A percentile compares a stretch with the other conserved stretches of the same genome.
These are phyloP conservation scores for Emmonsiellopsis sp. DNA, from an alignment of 2,329 filamentous ascomycete species.

Conservation along the genomic window DNA sequence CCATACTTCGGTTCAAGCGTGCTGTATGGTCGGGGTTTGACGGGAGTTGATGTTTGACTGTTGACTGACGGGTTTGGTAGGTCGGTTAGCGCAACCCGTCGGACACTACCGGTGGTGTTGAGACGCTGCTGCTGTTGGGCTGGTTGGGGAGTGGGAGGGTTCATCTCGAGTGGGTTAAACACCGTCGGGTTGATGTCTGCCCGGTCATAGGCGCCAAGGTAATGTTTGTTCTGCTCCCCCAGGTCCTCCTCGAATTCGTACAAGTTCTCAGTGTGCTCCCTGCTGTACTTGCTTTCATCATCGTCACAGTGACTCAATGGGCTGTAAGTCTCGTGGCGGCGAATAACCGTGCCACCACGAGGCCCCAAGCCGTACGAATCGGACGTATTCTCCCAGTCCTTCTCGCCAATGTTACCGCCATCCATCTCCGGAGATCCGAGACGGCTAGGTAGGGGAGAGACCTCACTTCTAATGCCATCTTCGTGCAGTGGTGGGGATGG, in stretches of 20 bases:
- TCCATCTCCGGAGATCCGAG: slow-evolving; percentile 4
- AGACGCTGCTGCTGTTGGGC: slow-evolving; percentile 14
- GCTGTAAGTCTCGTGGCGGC: slow-evolving; percentile 27
- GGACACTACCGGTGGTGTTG: slow-evolving; percentile 17
- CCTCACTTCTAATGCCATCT: background rate
- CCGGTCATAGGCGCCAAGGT: slow-evolving; percentile 24
- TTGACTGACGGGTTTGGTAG: slow-evolving; percentile 27
- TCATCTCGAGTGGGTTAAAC: slow-evolving; percentile 38
- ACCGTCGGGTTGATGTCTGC: slow-evolving; percentile 17
- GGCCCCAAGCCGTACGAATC: slow-evolving; percentile 1
- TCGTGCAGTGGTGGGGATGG: slow-evolving; percentile 17
- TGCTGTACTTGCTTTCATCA: slow-evolving; percentile 17
- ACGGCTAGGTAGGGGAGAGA: background rate
- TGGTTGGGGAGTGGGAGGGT: slow-evolving; percentile 36
- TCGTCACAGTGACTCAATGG: slow-evolving; percentile 28
- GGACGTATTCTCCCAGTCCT: slow-evolving; percentile 3
- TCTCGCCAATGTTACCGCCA: slow-evolving; percentile 15
- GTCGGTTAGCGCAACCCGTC: slow-evolving; percentile 24
- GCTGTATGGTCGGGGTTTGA: slow-evolving; percentile 32
- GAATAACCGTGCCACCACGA: slow-evolving; percentile 23
- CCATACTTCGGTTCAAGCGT: slow-evolving; percentile 21
- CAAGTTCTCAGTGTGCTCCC: slow-evolving; percentile 11
- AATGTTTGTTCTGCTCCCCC: slow-evolving; percentile 26
- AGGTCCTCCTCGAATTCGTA: slow-evolving; percentile 26
- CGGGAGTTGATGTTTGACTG: slow-evolving; percentile 17